A percentile compares a stretch with the other conserved stretches of the same genome.
Conservation (phyloP, 163 green algal genomes). For the Scenedesmus sp. region DNA sequence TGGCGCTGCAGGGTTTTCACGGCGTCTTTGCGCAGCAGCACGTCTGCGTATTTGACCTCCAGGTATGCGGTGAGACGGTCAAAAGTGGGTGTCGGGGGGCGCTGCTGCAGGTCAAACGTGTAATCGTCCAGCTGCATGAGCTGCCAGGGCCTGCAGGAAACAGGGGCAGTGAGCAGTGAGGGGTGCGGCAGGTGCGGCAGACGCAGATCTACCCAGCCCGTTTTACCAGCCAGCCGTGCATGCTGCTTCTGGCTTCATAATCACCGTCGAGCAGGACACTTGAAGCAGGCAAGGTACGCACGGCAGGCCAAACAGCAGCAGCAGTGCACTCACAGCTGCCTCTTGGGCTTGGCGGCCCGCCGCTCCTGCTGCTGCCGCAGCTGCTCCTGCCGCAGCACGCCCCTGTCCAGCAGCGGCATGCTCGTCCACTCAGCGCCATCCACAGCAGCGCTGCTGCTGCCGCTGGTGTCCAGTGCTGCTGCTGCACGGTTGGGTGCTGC, state of each 20-base stretch:
- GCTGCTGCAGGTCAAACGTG: conserved; percentile 32
- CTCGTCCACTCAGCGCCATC: conserved; percentile 7
- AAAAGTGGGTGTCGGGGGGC: conserved; percentile 51
- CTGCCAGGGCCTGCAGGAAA: conserved; percentile 24
- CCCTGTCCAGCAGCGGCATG: conserved; percentile 42
- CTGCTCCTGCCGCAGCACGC: conserved; percentile 21
- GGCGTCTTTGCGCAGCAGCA: conserved; percentile 51
- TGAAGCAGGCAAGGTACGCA: background rate
- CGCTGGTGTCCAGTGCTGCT: background rate
- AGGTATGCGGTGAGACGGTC: conserved; percentile 54
- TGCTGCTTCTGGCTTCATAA: no score
- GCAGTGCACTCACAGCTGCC: conserved; percentile 1
- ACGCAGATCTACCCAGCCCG: no score
- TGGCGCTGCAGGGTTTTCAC: conserved; percentile 29
- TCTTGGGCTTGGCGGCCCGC: background rate
- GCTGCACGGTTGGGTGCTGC: background rate
- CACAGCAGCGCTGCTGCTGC: background rate
- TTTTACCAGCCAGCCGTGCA: no score
- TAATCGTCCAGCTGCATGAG: conserved; percentile 25
- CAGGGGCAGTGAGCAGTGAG: background rate
- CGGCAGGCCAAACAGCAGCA: background rate
- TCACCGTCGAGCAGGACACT: background rate
- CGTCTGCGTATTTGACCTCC: conserved; percentile 54
- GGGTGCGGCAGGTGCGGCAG: no score
- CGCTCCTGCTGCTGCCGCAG: background rate